Evolutionary conservation across 257 asterid genomes (phyloP).

Genomic region (Solanum sitiens): DNA sequence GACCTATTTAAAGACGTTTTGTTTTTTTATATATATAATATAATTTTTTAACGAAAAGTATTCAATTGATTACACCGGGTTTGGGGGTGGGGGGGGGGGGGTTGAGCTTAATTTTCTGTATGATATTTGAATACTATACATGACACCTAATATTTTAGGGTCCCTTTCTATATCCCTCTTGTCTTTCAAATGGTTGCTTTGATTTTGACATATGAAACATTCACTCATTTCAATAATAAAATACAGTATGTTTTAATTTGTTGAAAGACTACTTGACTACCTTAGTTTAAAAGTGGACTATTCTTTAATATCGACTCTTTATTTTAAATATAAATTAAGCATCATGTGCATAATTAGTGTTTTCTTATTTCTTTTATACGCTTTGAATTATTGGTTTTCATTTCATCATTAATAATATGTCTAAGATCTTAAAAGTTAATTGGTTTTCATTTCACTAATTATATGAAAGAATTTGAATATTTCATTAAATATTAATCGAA

Average conservation of each 20-base stretch:
- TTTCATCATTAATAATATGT: background rate
- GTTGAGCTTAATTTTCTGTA: background rate
- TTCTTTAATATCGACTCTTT: background rate
- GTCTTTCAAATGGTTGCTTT: slow-evolving; percentile 8
- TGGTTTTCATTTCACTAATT: background rate
- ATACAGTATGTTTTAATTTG: background rate
- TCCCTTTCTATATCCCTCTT: background rate
- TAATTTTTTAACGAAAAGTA: too few species aligned
- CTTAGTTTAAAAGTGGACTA: background rate
- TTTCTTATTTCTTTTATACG: background rate
- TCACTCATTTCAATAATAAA: background rate
- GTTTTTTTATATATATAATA: too few species aligned
- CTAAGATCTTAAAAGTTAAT: background rate
- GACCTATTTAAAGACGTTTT: background rate
- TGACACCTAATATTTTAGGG: background rate
- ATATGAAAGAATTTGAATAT: background rate
- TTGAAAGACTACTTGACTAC: background rate
- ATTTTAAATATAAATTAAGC: background rate
- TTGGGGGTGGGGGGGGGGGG: background rate
- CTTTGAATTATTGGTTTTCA: background rate
- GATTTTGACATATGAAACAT: slow-evolving; percentile 3
- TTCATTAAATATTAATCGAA: background rate
- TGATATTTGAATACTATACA: background rate
- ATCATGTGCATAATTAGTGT: background rate
- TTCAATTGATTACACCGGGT: too few species aligned